These are phyloP conservation scores for Leersia perrieri DNA, from an alignment of 176 grass and related monocot genomes.

Conservation along the genomic window DNA sequence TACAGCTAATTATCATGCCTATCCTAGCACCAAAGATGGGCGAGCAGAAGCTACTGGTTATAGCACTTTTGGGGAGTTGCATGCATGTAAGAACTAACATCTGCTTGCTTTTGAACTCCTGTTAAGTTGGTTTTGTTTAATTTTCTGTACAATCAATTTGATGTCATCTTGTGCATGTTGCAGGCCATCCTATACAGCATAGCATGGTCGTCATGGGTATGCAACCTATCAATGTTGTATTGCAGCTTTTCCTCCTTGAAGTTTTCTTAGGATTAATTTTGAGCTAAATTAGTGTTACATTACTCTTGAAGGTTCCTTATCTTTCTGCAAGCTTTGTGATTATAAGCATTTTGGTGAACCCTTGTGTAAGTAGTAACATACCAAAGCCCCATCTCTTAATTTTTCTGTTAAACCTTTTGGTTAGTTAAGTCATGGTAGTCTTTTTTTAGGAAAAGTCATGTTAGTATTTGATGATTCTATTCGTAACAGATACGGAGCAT, in stretches of 20 bases:
- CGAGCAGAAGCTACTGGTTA: slow-evolving; percentile 74
- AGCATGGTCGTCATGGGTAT: slow-evolving; percentile 93
- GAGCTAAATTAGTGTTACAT: slow-evolving; percentile 15
- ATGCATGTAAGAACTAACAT: slow-evolving; percentile 47
- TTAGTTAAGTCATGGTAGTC: not conserved
- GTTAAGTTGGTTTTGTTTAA: not conserved
- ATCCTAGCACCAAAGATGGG: slow-evolving; percentile 61
- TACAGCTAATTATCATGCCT: slow-evolving; percentile 82
- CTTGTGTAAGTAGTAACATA: slow-evolving; percentile 65
- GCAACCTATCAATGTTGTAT: slow-evolving; percentile 7
- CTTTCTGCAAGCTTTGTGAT: slow-evolving; percentile 57
- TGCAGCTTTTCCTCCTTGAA: not conserved
- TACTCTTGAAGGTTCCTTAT: slow-evolving; percentile 73
- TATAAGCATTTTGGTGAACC: slow-evolving; percentile 65
- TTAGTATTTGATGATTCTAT: not conserved
- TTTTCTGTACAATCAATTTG: not conserved
- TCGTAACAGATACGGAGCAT: slow-evolving; percentile 71
- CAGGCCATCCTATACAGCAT: slow-evolving; percentile 79
- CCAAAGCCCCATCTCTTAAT: not conserved
- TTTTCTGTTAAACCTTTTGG: not conserved
- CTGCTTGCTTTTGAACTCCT: slow-evolving; percentile 14
- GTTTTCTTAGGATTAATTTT: not conserved
- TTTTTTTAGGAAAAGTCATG: too few relatives aligned
- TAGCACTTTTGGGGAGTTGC: slow-evolving; percentile 62
- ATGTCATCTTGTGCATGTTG: slow-evolving; percentile 32